Conservation (phyloP, 2,329 filamentous ascomycete genomes). For the Raffaelea arxii region DNA sequence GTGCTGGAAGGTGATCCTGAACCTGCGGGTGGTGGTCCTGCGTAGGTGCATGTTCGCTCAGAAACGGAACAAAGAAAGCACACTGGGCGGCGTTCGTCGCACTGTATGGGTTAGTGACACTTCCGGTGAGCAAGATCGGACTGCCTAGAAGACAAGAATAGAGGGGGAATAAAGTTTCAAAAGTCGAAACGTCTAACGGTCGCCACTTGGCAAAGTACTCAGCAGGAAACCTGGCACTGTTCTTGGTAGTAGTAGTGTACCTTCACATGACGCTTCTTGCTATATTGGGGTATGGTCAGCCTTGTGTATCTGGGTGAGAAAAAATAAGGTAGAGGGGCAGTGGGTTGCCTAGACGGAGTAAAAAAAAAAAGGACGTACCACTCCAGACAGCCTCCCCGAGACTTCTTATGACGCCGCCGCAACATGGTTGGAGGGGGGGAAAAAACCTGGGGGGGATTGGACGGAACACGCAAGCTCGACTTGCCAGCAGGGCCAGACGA, state of each 20-base stretch:
- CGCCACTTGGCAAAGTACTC: too few species aligned
- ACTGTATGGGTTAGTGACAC: too few species aligned
- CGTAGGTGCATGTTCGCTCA: slow-evolving; percentile 17
- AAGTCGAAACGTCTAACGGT: too few species aligned
- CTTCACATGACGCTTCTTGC: slow-evolving; percentile 23
- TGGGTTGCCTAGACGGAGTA: background rate
- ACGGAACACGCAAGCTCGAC: too few species aligned
- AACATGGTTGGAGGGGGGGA: slow-evolving; percentile 8
- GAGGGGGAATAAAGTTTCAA: background rate
- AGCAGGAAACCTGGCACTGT: too few species aligned
- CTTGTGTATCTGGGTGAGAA: slow-evolving; percentile 3
- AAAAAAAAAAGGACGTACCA: slow-evolving; percentile 15
- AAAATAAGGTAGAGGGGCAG: background rate
- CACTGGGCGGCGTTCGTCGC: slow-evolving; percentile 19
- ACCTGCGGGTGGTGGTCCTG: background rate
- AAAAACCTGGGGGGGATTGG: too few species aligned
- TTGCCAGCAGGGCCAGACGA: too few species aligned
- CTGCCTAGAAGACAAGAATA: too few species aligned
- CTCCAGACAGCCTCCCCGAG: slow-evolving; percentile 19
- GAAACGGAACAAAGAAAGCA: slow-evolving; percentile 20
- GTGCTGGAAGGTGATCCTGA: slow-evolving; percentile 1
- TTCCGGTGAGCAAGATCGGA: too few species aligned
- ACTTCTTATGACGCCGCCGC: slow-evolving; percentile 23
- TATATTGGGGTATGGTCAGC: too few species aligned
- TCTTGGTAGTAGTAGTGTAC: too few species aligned